phyloP scores from a whole-genome alignment of 2,329 filamentous ascomycete species.

The Phaeoacremonium minimum region DNA sequence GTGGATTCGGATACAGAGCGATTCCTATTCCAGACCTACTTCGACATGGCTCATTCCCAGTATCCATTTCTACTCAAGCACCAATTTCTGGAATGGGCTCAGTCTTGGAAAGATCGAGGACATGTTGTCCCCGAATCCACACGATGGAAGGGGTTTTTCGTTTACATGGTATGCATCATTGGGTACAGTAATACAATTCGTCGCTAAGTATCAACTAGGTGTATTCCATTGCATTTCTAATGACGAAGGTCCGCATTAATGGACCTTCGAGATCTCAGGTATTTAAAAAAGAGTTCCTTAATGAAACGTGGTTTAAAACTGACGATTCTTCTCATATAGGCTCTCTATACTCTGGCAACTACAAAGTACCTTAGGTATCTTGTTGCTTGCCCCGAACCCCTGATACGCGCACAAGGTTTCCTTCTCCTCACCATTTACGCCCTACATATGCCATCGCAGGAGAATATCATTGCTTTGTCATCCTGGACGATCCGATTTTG shows the following conservation, averaged over 20 bases:
- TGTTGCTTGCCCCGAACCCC: constrained; percentile 12
- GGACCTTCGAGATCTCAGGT: constrained; percentile 2
- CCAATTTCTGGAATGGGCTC: constrained; percentile 5
- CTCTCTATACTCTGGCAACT: constrained; percentile 12
- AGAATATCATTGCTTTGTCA: constrained; percentile 18
- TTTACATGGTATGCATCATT: constrained; percentile 19
- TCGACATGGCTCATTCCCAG: constrained; percentile 17
- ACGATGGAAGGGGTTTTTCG: constrained; percentile 20
- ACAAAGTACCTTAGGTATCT: constrained; percentile 3
- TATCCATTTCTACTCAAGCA: constrained; percentile 16
- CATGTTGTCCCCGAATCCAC: constrained; percentile 2
- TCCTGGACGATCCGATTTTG: constrained; percentile 20
- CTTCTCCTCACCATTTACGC: constrained; percentile 19
- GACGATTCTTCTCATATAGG: no score
- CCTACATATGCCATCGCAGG: constrained; percentile 18
- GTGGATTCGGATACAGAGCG: constrained; percentile 11
- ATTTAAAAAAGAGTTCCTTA: no score
- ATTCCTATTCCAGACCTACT: constrained; percentile 16
- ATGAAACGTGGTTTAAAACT: no score
- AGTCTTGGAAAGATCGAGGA: constrained; percentile 11
- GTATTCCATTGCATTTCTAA: constrained; percentile 10
- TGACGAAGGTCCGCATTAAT: constrained; percentile 10
- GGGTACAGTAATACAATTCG: no score
- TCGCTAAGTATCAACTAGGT: no score
- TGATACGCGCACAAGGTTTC: constrained; percentile 13